Evolutionary conservation across 306 rosid genomes (phyloP), one percentile per base, ranked within the genome.

Genomic region (Prunus salicina): DNA sequence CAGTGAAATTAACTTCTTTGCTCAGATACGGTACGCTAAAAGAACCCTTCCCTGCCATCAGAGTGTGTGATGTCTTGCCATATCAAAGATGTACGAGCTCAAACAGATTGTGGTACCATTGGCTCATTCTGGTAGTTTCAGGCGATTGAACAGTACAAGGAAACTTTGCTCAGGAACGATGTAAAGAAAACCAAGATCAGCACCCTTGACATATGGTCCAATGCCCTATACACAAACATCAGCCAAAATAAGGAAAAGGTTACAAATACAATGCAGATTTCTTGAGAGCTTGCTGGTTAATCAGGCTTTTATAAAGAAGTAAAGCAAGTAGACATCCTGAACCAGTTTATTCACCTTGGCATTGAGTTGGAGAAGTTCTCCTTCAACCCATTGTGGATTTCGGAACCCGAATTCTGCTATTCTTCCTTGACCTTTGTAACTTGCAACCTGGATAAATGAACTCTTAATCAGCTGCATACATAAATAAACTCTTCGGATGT

Each of bases 381-480:
- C 99, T 10, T 96, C 96, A 24, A 96, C 94, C 99, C 99, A 96
- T 82, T 88, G 85, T 74, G 99, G 94, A 81, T 87, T 89, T 83
- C 24, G 80, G 78, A 87, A 93, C 78, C 99, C 97, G 43, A 86
- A 82, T 74, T 89, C 98, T n/a, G 99, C 96, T 79, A 87, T 91
- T 88, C 98, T 82, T 68, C 99, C 98, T 71, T 93, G 96, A 81
- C 99, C 99, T 77, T 87, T 93, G 81, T 89, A 91, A 73, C 96
- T 91, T 67, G 96, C 97, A 78, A 88, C 89, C 98, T 93, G 87
- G 61, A 68, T 45, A 74, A 77, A 67, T 19, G 51, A 77, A 41
- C 78, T 67, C 47, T 67, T 76, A 55, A 71, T 78, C 67, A 77
- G 72, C 72, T 76, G 67, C 71, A 64, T 58, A 22, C 28, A 43